Base-by-base conservation (phyloP, 148 eudicot genomes). In the Camellia lanceoleosa region DNA sequence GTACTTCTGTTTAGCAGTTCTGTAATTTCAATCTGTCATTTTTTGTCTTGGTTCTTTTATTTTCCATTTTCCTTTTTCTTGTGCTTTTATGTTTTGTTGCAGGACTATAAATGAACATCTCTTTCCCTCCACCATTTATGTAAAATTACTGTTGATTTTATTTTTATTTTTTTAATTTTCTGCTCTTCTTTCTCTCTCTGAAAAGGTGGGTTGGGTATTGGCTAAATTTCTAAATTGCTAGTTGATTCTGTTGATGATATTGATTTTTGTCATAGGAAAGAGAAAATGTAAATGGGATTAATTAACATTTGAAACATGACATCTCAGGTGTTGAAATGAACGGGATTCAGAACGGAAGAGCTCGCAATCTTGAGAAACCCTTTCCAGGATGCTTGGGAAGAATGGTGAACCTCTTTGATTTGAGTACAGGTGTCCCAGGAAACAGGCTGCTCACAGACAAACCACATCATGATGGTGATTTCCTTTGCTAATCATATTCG, bases 321-420 rank as follows among this genome's bases (percentile, higher is more conserved):
- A 38, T 74, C 46, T 38, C 86, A 91, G 98, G 91, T 85, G 81
- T 38, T 78, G 79, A 87, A 85, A 91, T 92, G 94, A 91, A 86
- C 89, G 91, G 88, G 68, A 63, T 80, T 86, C 88, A 84, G 54
- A 85, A 87, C 79, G 83, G 80, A 46, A 92, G 87, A 84, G 76
- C 76, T 79, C 70, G 47, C 47, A 86, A 79, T 73, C 73, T 78
- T 44, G 91, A 89, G 73, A 87, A 87, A 71, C 81, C 92, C 10
- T 74, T 85, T 73, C 91, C 92, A 73, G 92, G 95, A 80, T 94
- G 99, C 84, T 86, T 92, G 86, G 98, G 98, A 80, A 89, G 93
- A 83, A 88, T 94, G 91, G 98, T 90, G 67, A 92, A 92, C 83
- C 88, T 94, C 71, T 97, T 97, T 72, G 97, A 94, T 83, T 79